Conservation (phyloP, 805 yeast genomes). For the Wickerhamiella kurtzmanii region DNA sequence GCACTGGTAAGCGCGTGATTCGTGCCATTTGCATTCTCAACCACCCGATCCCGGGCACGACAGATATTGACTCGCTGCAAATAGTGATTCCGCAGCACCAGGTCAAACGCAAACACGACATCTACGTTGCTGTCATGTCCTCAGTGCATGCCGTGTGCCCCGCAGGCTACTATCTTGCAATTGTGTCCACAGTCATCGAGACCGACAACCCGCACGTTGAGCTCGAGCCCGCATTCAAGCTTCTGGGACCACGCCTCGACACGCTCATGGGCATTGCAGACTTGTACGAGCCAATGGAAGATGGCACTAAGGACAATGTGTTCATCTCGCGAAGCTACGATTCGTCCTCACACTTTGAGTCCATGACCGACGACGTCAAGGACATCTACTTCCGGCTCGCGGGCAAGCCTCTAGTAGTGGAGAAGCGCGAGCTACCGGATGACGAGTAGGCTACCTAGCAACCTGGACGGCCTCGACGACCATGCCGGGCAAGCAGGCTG, state of each 20-base stretch:
- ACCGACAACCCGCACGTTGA: constrained; percentile 87
- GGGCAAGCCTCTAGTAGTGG: constrained; percentile 80
- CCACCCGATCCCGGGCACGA: constrained; percentile 75
- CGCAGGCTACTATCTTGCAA: constrained; percentile 80
- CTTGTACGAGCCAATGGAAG: constrained; percentile 70
- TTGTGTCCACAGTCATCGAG: constrained; percentile 86
- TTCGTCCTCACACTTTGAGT: constrained; percentile 88
- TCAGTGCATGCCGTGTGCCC: constrained; percentile 83
- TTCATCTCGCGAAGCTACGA: constrained; percentile 84
- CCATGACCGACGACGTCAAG: constrained; percentile 92
- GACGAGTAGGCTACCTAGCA: constrained; percentile 45
- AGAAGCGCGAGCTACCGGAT: constrained; percentile 56
- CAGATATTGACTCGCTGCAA: constrained; percentile 78
- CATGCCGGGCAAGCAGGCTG: not conserved
- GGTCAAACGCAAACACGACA: constrained; percentile 82
- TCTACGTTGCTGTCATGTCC: constrained; percentile 82
- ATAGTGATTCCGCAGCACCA: constrained; percentile 95
- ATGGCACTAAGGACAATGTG: constrained; percentile 67
- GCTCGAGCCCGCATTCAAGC: constrained; percentile 83
- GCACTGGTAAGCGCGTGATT: constrained; percentile 61
- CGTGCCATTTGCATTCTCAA: constrained; percentile 81
- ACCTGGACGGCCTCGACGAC: not conserved
- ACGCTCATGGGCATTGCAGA: constrained; percentile 92
- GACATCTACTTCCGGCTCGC: constrained; percentile 84
- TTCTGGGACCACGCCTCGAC: constrained; percentile 66